phyloP scores from a whole-genome alignment of 2,329 filamentous ascomycete genomes.

The Meredithiella fracta region DNA sequence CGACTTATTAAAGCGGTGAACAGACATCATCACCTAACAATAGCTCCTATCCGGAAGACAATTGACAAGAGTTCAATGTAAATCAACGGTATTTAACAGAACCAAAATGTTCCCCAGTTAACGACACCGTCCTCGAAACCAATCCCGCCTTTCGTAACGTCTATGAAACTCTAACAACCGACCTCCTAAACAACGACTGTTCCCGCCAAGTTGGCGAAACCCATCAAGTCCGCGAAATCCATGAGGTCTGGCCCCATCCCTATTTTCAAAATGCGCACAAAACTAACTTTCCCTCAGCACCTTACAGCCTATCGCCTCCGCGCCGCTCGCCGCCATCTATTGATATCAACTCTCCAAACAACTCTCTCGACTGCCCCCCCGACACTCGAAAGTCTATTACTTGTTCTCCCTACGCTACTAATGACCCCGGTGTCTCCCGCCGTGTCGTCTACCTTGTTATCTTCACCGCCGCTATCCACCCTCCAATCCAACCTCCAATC shows the following conservation, averaged over 20 bases:
- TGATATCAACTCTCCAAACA: conserved; percentile 21
- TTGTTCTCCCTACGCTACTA: conserved; percentile 35
- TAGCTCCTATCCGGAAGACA: too few species aligned
- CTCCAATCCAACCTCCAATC: conserved; percentile 32
- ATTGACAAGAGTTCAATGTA: not conserved
- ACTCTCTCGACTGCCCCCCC: conserved; percentile 24
- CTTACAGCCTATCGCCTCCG: conserved; percentile 32
- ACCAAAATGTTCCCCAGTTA: conserved; percentile 39
- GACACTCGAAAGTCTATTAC: conserved; percentile 23
- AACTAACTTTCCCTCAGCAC: conserved; percentile 23
- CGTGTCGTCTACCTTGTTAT: conserved; percentile 29
- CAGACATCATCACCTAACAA: too few species aligned
- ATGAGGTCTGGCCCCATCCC: conserved; percentile 25
- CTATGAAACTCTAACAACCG: conserved; percentile 36
- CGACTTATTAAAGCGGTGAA: too few species aligned
- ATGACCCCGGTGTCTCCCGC: conserved; percentile 23
- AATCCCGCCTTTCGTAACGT: conserved; percentile 46
- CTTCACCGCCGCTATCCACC: conserved; percentile 31
- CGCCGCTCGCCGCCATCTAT: conserved; percentile 33
- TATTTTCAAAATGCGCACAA: not conserved
- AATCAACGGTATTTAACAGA: not conserved
- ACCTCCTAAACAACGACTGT: conserved; percentile 39
- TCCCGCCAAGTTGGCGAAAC: conserved; percentile 36
- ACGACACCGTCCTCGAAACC: conserved; percentile 34
- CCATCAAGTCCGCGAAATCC: conserved; percentile 33